Evolutionary conservation across 2,329 filamentous ascomycete genomes (phyloP).

Genomic region (Scytalidium sp.): DNA sequence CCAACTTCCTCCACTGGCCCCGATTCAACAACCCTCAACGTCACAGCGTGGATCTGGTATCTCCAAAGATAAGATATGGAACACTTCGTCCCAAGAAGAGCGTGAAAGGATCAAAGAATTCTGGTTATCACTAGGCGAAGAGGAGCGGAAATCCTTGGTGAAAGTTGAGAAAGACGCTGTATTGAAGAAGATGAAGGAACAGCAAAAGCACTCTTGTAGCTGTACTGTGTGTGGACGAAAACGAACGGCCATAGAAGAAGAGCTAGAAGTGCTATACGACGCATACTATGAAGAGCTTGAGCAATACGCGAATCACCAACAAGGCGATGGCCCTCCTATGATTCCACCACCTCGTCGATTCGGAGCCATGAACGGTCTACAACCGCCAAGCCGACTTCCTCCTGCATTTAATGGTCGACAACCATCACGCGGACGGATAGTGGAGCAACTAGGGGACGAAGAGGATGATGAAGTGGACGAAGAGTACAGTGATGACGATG

Average conservation of each 20-base stretch:
- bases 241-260: conserved; percentile 94
- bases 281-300: conserved; percentile 98
- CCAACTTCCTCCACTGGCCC: conserved; percentile 33
- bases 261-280: conserved; percentile 95
- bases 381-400: conserved; percentile 56
- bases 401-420: conserved; percentile 62
- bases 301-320: conserved; percentile 87
- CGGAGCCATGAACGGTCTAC: conserved; percentile 48
- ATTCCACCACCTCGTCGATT: conserved; percentile 65
- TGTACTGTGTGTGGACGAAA: conserved; percentile 97
- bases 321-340: conserved; percentile 68
- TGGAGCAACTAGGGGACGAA: conserved; percentile 55
- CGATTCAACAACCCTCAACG: conserved; percentile 36
- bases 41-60: conserved; percentile 26
- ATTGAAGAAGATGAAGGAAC: conserved; percentile 98
- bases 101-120: conserved; percentile 97
- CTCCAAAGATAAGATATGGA: conserved; percentile 85
- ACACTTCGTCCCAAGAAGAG: conserved; percentile 90
- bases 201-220: conserved; percentile 98
- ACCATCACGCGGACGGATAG: conserved; percentile 72
- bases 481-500: conserved; percentile 44
- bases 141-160: conserved; percentile 90
- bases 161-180: conserved; percentile 99
- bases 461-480: conserved; percentile 44
- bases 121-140: conserved; percentile 91